These are phyloP conservation scores for Pestalotiopsis sp. DNA, from an alignment of 2,329 filamentous ascomycete genomes.

Conservation along the genomic window DNA sequence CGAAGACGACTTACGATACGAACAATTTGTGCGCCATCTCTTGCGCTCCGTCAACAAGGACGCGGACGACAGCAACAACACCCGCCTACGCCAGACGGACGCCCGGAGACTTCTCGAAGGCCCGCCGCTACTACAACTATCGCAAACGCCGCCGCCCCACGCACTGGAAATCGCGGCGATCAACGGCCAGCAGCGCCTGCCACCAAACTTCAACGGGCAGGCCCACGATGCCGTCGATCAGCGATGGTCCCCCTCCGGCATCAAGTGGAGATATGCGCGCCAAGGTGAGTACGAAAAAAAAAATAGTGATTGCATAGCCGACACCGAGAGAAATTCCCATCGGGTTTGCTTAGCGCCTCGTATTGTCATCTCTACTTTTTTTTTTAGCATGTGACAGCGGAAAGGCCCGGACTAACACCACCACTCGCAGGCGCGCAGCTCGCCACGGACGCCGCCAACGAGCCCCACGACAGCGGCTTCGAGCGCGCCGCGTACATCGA, in stretches of 20 bases:
- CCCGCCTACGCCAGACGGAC: not conserved
- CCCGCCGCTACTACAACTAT: not conserved
- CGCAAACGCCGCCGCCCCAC: not conserved
- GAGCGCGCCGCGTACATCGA: conserved; percentile 17
- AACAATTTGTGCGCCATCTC: not conserved
- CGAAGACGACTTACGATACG: not conserved
- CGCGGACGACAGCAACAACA: not conserved
- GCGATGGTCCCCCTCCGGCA: conserved; percentile 14
- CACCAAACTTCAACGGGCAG: conserved; percentile 1
- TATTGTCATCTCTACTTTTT: not conserved
- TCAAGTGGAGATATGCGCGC: conserved; percentile 19
- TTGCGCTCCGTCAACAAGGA: not conserved
- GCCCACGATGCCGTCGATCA: conserved; percentile 10
- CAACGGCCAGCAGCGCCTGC: not conserved
- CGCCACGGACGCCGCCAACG: conserved; percentile 11
- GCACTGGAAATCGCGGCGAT: not conserved
- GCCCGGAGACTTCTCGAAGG: not conserved
- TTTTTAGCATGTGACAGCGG: conserved; percentile 9
- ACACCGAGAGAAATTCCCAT: not conserved
- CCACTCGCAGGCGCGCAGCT: conserved; percentile 13
- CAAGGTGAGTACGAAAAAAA: conserved; percentile 12
- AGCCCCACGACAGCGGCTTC: conserved; percentile 14
- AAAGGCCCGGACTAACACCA: not conserved
- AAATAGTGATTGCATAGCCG: not conserved
- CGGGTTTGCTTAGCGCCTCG: not conserved